These are phyloP conservation scores for Gossypium schwendimanii DNA, from an alignment of 441 rosid species.

Conservation along the genomic window DNA sequence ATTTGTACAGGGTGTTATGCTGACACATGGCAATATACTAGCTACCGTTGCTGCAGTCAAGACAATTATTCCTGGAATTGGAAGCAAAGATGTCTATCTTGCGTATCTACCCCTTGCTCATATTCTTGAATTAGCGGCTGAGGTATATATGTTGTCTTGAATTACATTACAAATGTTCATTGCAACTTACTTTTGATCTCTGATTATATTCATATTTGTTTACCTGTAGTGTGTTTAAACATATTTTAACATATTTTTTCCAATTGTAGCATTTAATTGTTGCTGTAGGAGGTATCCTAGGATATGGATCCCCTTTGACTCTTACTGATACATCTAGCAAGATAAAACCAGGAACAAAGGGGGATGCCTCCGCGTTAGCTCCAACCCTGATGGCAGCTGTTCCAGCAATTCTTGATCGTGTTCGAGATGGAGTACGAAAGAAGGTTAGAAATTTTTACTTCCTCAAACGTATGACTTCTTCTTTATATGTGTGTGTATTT, in stretches of 20 bases:
- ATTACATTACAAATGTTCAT: not conserved
- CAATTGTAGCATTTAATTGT: constrained; percentile 58
- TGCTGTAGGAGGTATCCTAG: constrained; percentile 84
- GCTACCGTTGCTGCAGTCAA: constrained; percentile 84
- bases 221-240: constrained; percentile 8
- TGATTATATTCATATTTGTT: not conserved
- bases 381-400: constrained; percentile 98
- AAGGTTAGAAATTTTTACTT: constrained; percentile 39
- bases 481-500: not conserved
- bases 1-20: constrained; percentile 87
- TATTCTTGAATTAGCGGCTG: constrained; percentile 93
- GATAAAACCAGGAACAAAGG: constrained; percentile 80
- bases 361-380: constrained; percentile 69
- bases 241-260: constrained; percentile 8
- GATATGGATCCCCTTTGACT: constrained; percentile 89
- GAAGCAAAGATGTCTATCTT: constrained; percentile 70
- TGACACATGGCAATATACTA: constrained; percentile 91
- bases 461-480: not conserved
- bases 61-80: constrained; percentile 87
- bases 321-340: constrained; percentile 93
- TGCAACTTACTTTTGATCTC: not conserved
- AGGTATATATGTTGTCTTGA: constrained; percentile 35
- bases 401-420: constrained; percentile 97
- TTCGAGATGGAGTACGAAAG: constrained; percentile 90
- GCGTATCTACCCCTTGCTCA: constrained; percentile 94